Evolutionary conservation across 2,329 filamentous ascomycete species (phyloP).

Genomic region (Aspergillus piperis): DNA sequence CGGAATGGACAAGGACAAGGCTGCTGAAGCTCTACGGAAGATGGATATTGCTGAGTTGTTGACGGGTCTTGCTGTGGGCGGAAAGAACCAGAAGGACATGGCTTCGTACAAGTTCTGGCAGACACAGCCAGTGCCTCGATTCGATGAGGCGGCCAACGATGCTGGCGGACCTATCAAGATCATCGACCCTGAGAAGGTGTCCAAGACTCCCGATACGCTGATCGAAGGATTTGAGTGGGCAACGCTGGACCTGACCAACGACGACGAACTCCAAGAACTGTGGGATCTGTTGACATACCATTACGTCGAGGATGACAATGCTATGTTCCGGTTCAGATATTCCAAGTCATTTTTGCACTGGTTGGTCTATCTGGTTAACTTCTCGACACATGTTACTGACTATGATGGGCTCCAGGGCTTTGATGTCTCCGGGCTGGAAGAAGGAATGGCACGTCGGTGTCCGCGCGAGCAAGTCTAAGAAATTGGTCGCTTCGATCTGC

Average conservation of each 20-base stretch:
- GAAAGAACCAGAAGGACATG: slow-evolving; percentile 95
- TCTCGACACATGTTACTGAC: neutral
- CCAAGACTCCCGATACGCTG: slow-evolving; percentile 73
- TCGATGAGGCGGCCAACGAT: slow-evolving; percentile 60
- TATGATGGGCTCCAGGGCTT: slow-evolving; percentile 62
- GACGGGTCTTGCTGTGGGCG: slow-evolving; percentile 64
- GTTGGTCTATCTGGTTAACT: slow-evolving; percentile 47
- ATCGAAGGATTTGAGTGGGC: slow-evolving; percentile 91
- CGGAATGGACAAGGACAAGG: slow-evolving; percentile 65
- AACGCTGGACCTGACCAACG: slow-evolving; percentile 78
- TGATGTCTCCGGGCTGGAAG: slow-evolving; percentile 92
- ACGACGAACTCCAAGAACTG: slow-evolving; percentile 79
- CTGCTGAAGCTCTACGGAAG: slow-evolving; percentile 53
- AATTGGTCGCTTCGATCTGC: slow-evolving; percentile 93
- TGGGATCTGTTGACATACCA: slow-evolving; percentile 89
- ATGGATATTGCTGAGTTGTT: slow-evolving; percentile 52
- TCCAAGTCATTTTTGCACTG: slow-evolving; percentile 85
- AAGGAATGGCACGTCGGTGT: slow-evolving; percentile 95
- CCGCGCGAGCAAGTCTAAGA: slow-evolving; percentile 76
- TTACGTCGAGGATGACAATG: slow-evolving; percentile 96
- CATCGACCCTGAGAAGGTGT: slow-evolving; percentile 75
- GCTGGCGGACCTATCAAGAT: slow-evolving; percentile 82
- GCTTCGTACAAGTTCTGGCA: slow-evolving; percentile 98
- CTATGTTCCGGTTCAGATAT: slow-evolving; percentile 98
- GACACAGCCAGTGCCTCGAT: slow-evolving; percentile 90